Evolutionary conservation across 139 green algal genomes (phyloP), one percentile per base, ranked within the genome.

Genomic region (Closterium sp.): DNA sequence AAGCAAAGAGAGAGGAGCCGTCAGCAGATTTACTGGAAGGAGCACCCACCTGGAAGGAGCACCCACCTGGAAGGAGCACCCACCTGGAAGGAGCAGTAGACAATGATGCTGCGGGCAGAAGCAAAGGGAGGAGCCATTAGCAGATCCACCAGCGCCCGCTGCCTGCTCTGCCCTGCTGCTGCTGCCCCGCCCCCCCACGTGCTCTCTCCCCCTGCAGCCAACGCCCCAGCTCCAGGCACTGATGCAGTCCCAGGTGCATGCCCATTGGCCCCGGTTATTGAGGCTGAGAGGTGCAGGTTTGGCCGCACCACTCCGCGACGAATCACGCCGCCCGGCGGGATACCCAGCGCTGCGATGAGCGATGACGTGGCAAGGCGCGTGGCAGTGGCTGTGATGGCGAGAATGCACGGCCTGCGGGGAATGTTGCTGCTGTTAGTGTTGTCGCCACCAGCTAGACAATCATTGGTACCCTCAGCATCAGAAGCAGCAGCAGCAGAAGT

Each of bases 321-420:
- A 29, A 98, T 62, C 22, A 92, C 92, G n/a, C 92, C 34, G 13
- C 90, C 91, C 0, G 86, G 62, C 0, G 92, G 89, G n/a, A 98
- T 96, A n/a, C 92, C 92, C 85, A 98, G 95, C 87, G 96, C 94
- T 42, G 92, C 70, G 22, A 90, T 50, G 32, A 98, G 95, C 79
- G 95, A 94, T 5, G 38, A 30, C 89, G 97, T 94, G 0, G 97
- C 98, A 17, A 93, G 38, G 5, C 62, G 31, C 5, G 97, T 99
- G 86, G 97, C 97, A 5, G 97, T 99, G 85, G 97, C 97, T 0
- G 97, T 98, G 28, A 99, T 96, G 5, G 97, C 97, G 85, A 99
- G 95, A 90, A 99, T 95, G 31, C 89, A 93, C 9, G 9, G 50
- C 50, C 50, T 73, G 9, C 17, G 50, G 50, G 50, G 13, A 22